phyloP scores from a whole-genome alignment of 495 filamentous ascomycete species.

The Margaritispora aquatica region DNA sequence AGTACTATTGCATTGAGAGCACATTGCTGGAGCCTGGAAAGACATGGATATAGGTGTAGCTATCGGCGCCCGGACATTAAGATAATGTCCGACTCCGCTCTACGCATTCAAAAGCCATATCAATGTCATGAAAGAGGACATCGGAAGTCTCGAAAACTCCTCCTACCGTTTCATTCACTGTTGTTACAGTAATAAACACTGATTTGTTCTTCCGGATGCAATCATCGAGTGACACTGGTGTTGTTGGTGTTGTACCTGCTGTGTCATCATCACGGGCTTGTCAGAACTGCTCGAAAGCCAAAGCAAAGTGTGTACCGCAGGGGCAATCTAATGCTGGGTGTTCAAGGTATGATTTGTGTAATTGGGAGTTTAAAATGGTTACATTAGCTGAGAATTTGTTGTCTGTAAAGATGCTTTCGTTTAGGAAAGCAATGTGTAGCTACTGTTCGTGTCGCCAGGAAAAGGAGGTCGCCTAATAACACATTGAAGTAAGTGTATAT shows the following conservation, averaged over 20 bases:
- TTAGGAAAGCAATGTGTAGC: slow-evolving; percentile 14
- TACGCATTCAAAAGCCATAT: neutral
- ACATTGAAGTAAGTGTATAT: slow-evolving; percentile 3
- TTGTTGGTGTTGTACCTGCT: too few species aligned
- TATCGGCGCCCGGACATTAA: neutral
- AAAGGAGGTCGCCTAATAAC: slow-evolving; percentile 19
- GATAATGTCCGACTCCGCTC: neutral
- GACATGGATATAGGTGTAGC: neutral
- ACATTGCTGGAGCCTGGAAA: neutral
- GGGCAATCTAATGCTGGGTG: neutral
- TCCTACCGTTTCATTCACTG: neutral
- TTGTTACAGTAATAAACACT: neutral
- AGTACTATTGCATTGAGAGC: too few species aligned
- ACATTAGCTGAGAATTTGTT: neutral
- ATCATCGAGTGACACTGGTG: neutral
- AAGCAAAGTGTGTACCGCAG: slow-evolving; percentile 18
- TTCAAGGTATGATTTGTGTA: slow-evolving; percentile 9
- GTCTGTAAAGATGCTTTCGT: slow-evolving; percentile 13
- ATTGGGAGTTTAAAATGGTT: neutral
- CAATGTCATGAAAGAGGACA: neutral
- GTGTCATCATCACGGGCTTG: slow-evolving; percentile 11
- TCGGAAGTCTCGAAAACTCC: neutral
- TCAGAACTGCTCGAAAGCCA: slow-evolving; percentile 13
- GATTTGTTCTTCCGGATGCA: neutral
- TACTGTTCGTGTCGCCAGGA: slow-evolving; percentile 1